Percentiles rank a stretch among this genome's conserved stretches.
Conservation (phyloP, 148 eudicot genomes). For the Agrostemma githago region DNA sequence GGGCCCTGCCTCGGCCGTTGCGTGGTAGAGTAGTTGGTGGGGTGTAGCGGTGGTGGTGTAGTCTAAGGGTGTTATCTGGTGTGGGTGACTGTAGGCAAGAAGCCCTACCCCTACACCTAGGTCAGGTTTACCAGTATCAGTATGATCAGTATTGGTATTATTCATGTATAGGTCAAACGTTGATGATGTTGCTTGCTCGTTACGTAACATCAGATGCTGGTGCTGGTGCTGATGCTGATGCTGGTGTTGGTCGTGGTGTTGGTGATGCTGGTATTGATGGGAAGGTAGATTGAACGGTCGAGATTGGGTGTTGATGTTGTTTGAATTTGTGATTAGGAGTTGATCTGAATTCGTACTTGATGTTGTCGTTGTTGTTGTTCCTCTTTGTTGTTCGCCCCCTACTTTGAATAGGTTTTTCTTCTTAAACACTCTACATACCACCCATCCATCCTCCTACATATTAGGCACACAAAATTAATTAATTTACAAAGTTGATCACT, state of each 20-base stretch:
- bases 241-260: slow-evolving; percentile 24
- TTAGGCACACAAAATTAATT: not conserved
- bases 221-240: slow-evolving; percentile 31
- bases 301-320: slow-evolving; percentile 28
- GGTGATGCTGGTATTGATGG: not conserved
- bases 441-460: slow-evolving; percentile 93
- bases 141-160: not conserved
- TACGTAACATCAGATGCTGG: slow-evolving; percentile 38
- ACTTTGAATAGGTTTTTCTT: slow-evolving; percentile 86
- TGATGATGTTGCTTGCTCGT: slow-evolving; percentile 29
- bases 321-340: slow-evolving; percentile 31
- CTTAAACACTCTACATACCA: slow-evolving; percentile 86
- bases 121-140: slow-evolving; percentile 20
- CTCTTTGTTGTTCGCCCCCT: slow-evolving; percentile 37
- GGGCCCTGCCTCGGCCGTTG: slow-evolving; percentile 19
- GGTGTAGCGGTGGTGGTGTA: slow-evolving; percentile 27
- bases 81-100: slow-evolving; percentile 54
- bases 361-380: slow-evolving; percentile 27
- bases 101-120: slow-evolving; percentile 38
- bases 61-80: slow-evolving; percentile 34
- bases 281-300: slow-evolving; percentile 20
- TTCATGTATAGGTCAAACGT: slow-evolving; percentile 50
- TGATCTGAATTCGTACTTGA: slow-evolving; percentile 40
- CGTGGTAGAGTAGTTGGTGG: slow-evolving; percentile 27
- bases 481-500: too few relatives aligned